These are phyloP conservation scores for Sedum album DNA, from an alignment of 164 flowering plant genomes.

Conservation along the genomic window DNA sequence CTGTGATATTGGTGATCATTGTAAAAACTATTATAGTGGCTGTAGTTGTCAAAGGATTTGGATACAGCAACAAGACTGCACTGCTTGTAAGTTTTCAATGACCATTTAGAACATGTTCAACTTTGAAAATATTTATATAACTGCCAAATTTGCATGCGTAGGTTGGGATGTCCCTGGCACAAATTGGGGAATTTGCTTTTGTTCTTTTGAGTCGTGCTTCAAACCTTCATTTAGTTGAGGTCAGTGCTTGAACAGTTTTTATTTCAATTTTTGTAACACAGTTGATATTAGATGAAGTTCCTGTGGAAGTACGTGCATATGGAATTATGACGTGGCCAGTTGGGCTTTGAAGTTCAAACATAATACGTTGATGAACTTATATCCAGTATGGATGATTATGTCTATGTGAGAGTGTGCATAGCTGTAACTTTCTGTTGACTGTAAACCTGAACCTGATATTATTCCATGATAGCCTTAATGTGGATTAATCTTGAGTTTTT, in stretches of 20 bases:
- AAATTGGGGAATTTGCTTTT: no score
- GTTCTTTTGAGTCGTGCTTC: no score
- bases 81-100: constrained; percentile 50
- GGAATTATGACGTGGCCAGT: no score
- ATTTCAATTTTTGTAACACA: no score
- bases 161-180: no score
- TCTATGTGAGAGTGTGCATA: background rate
- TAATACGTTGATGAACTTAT: constrained; percentile 25
- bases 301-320: no score
- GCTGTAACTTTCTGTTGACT: background rate
- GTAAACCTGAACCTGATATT: constrained; percentile 2
- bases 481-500: background rate
- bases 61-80: constrained; percentile 78
- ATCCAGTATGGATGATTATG: background rate
- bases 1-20: constrained; percentile 76
- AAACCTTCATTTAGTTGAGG: no score
- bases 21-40: constrained; percentile 66
- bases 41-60: constrained; percentile 70
- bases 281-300: no score
- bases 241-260: no score
- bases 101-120: constrained; percentile 3
- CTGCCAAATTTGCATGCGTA: constrained; percentile 5
- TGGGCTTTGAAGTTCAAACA: background rate
- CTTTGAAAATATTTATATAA: constrained; percentile 8
- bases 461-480: background rate